Conservation (phyloP, 2,329 filamentous ascomycete species). For the Magnaporthiopsis poae region DNA sequence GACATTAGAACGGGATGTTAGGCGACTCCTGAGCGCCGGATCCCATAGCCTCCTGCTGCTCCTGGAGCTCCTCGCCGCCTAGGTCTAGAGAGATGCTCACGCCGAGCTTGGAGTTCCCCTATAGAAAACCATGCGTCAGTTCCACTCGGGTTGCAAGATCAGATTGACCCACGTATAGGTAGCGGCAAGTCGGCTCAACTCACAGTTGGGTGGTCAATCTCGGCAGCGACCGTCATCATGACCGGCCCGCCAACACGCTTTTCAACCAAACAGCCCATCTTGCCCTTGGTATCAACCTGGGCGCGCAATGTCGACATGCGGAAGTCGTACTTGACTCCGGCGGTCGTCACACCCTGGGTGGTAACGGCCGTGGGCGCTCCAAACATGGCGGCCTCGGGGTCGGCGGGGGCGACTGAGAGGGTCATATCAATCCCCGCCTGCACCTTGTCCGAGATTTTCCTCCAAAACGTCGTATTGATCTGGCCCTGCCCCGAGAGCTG, state of each 20-base stretch:
- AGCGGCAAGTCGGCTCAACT: slow-evolving; percentile 25
- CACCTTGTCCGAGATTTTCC: slow-evolving; percentile 81
- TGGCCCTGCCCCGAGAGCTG: slow-evolving; percentile 83
- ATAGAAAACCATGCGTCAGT: slow-evolving; percentile 10
- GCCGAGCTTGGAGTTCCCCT: slow-evolving; percentile 94
- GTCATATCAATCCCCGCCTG: slow-evolving; percentile 94
- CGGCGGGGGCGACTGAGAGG: slow-evolving; percentile 62
- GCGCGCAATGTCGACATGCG: slow-evolving; percentile 88
- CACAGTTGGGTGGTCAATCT: slow-evolving; percentile 93
- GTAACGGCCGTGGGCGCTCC: slow-evolving; percentile 40
- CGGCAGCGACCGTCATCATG: slow-evolving; percentile 86
- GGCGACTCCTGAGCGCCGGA: slow-evolving; percentile 34
- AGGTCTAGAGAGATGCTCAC: slow-evolving; percentile 87
- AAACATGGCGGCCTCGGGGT: slow-evolving; percentile 2
- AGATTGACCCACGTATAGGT: not conserved
- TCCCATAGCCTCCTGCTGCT: slow-evolving; percentile 61
- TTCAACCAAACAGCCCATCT: slow-evolving; percentile 84
- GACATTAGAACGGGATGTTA: slow-evolving; percentile 56
- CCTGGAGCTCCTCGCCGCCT: slow-evolving; percentile 73
- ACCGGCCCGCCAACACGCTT: slow-evolving; percentile 91
- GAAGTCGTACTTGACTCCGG: slow-evolving; percentile 98
- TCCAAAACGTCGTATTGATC: slow-evolving; percentile 88
- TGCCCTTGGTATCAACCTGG: slow-evolving; percentile 89
- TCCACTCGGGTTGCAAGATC: not conserved
- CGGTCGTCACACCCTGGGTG: slow-evolving; percentile 81